Conservation (phyloP, 495 filamentous ascomycete genomes). For the Penicillium cataractarum region DNA sequence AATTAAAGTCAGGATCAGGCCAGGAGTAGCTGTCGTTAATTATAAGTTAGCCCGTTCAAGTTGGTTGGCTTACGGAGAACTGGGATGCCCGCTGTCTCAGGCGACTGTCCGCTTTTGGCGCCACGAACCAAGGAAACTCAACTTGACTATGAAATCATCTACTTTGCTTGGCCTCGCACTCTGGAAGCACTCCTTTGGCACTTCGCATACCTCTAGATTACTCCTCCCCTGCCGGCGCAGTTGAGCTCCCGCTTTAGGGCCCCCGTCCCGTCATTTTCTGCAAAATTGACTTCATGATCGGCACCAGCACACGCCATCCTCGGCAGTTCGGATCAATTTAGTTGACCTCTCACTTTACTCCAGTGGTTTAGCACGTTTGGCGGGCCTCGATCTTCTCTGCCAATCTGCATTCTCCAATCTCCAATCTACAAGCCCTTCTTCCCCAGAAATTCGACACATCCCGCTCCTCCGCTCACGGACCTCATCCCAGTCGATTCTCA, state of each 20-base stretch:
- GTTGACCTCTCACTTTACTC: not conserved
- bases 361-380: not conserved
- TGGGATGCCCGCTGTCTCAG: not conserved
- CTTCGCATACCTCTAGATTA: too few species aligned
- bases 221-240: too few species aligned
- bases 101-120: constrained; percentile 12
- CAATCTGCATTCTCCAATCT: not conserved
- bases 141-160: constrained; percentile 29
- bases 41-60: not conserved
- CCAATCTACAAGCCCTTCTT: not conserved
- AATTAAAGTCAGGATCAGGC: constrained; percentile 9
- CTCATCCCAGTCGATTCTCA: not conserved
- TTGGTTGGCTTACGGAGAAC: not conserved
- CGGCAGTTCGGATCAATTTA: constrained; percentile 5
- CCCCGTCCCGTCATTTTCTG: not conserved
- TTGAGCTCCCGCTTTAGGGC: not conserved
- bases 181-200: too few species aligned
- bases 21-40: not conserved
- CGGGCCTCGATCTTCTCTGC: constrained; percentile 1
- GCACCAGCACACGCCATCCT: constrained; percentile 5
- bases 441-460: not conserved
- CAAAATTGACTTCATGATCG: not conserved
- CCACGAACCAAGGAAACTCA: constrained; percentile 16
- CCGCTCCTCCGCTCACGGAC: constrained; percentile 10
- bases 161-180: constrained; percentile 6